Conservation (phyloP, 2,329 filamentous ascomycete genomes). For the Trichoderma sp. region DNA sequence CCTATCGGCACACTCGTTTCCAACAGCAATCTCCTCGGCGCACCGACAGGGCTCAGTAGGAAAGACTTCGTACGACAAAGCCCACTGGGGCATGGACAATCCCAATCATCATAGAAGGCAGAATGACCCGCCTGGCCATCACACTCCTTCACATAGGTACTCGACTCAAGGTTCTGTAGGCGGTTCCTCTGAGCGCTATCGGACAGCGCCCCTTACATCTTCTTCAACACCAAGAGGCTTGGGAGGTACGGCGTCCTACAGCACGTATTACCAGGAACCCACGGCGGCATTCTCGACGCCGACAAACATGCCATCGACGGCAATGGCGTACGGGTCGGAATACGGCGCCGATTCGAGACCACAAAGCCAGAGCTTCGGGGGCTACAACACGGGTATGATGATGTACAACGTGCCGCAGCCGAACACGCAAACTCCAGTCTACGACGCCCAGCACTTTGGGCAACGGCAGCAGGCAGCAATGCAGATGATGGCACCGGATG, state of each 20-base stretch:
- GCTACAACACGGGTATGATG: constrained; percentile 66
- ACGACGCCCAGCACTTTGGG: constrained; percentile 76
- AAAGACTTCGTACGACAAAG: constrained; percentile 15
- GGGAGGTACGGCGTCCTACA: constrained; percentile 60
- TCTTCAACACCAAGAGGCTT: constrained; percentile 53
- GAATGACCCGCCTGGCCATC: constrained; percentile 55
- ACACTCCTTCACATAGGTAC: constrained; percentile 59
- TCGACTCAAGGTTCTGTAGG: constrained; percentile 51
- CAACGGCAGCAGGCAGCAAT: constrained; percentile 75
- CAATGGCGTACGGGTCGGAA: constrained; percentile 63
- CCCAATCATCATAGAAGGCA: constrained; percentile 28
- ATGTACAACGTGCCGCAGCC: constrained; percentile 78
- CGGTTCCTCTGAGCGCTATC: constrained; percentile 47
- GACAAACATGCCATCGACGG: constrained; percentile 58
- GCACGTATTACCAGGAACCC: constrained; percentile 61
- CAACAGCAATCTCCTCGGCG: constrained; percentile 20
- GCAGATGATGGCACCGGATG: constrained; percentile 62
- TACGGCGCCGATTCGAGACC: constrained; percentile 66
- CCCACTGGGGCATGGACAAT: constrained; percentile 29
- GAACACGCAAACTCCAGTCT: constrained; percentile 64
- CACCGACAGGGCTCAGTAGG: constrained; percentile 15
- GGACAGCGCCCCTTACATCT: constrained; percentile 54
- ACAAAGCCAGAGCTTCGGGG: constrained; percentile 56
- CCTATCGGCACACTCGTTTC: constrained; percentile 6
- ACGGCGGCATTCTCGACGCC: constrained; percentile 55